phyloP scores from a whole-genome alignment of 1,284 basidiomycete species.

The Fistulina hepatica region DNA sequence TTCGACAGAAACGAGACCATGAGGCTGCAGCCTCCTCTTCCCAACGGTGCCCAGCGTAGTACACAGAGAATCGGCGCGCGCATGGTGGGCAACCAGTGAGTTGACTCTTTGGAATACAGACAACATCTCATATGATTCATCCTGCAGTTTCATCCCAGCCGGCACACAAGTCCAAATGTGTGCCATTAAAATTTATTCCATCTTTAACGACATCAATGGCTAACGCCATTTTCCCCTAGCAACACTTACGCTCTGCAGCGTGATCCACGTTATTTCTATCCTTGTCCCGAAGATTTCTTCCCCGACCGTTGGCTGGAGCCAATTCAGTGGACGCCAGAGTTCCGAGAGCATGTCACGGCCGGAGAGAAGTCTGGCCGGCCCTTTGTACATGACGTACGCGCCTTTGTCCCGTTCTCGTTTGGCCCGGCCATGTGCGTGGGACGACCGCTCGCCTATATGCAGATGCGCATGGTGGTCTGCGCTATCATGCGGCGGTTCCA shows the following conservation, averaged over 20 bases:
- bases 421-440: conserved; percentile 14
- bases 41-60: conserved; percentile 24
- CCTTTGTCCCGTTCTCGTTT: conserved; percentile 13
- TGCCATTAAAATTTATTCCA: neutral
- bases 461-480: conserved; percentile 13
- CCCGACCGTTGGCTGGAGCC: conserved; percentile 32
- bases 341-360: neutral
- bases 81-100: conserved; percentile 20
- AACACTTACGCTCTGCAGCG: conserved; percentile 30
- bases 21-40: conserved; percentile 29
- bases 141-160: conserved; percentile 29
- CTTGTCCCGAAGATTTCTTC: conserved; percentile 29
- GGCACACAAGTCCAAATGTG: conserved; percentile 19
- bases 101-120: neutral
- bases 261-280: conserved; percentile 30
- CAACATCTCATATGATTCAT: neutral
- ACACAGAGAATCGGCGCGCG: conserved; percentile 23
- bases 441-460: conserved; percentile 12
- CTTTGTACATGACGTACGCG: conserved; percentile 9
- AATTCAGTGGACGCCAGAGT: neutral
- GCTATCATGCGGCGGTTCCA: conserved; percentile 1
- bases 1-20: conserved; percentile 29
- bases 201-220: neutral
- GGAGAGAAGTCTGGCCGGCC: conserved; percentile 2
- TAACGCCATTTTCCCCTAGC: conserved; percentile 20